These are phyloP conservation scores for Penicillium robsamsonii DNA, from an alignment of 495 filamentous ascomycete genomes.

Conservation along the genomic window DNA sequence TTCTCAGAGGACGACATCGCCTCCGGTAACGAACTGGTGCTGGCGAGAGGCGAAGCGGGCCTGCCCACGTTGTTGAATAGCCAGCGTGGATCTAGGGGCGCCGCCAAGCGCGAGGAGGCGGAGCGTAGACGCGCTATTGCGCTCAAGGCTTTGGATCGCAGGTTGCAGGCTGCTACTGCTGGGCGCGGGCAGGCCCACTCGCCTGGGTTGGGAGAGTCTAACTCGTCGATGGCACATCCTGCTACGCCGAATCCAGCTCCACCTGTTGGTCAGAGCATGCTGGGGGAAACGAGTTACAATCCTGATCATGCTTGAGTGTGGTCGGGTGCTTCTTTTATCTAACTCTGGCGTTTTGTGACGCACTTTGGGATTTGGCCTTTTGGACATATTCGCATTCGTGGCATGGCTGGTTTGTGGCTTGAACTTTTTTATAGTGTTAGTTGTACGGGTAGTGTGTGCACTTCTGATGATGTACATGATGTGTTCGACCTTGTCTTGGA, in stretches of 20 bases:
- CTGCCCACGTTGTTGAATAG: slow-evolving; percentile 59
- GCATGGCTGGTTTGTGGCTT: slow-evolving; percentile 1
- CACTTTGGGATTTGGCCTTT: slow-evolving; percentile 6
- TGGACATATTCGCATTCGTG: slow-evolving; percentile 20
- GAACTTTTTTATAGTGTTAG: neutral
- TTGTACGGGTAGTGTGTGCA: slow-evolving; percentile 4
- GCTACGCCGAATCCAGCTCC: slow-evolving; percentile 33
- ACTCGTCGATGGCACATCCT: slow-evolving; percentile 41
- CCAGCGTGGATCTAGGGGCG: slow-evolving; percentile 36
- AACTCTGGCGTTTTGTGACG: slow-evolving; percentile 5
- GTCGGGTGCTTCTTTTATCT: neutral
- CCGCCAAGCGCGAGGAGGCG: slow-evolving; percentile 76
- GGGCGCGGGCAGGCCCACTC: slow-evolving; percentile 35
- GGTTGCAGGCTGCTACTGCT: slow-evolving; percentile 77
- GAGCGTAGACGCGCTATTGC: slow-evolving; percentile 87
- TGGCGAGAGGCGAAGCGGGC: slow-evolving; percentile 64
- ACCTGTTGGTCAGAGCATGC: slow-evolving; percentile 44
- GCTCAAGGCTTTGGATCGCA: slow-evolving; percentile 86
- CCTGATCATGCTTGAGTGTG: slow-evolving; percentile 56
- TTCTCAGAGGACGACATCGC: slow-evolving; percentile 85
- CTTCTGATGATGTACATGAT: slow-evolving; percentile 12
- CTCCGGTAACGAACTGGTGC: slow-evolving; percentile 70
- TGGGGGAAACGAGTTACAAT: slow-evolving; percentile 68
- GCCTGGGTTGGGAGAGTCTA: slow-evolving; percentile 28
- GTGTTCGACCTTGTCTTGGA: slow-evolving; percentile 3